These are phyloP conservation scores for Draba incana DNA, from an alignment of 345 rosid genomes.

Conservation along the genomic window DNA sequence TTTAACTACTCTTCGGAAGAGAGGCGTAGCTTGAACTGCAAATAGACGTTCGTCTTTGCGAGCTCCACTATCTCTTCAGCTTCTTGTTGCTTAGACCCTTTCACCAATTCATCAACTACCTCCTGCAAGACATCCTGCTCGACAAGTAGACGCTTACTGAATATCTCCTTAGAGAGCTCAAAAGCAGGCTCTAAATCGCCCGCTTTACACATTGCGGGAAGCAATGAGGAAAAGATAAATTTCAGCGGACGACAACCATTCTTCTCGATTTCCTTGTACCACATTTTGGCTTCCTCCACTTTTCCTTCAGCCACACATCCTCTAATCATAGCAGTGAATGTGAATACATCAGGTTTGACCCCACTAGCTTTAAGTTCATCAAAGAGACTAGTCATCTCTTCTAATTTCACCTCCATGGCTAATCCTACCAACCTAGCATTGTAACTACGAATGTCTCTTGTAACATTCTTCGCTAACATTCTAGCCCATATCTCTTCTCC, in stretches of 20 bases:
- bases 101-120: conserved; percentile 56
- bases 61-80: conserved; percentile 60
- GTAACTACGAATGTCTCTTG: conserved; percentile 58
- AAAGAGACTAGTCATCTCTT: conserved; percentile 51
- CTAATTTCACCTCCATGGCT: conserved; percentile 44
- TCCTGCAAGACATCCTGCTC: conserved; percentile 46
- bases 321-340: conserved; percentile 55
- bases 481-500: conserved; percentile 66
- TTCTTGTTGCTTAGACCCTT: conserved; percentile 53
- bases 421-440: conserved; percentile 61
- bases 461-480: conserved; percentile 53
- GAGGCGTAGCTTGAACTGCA: conserved; percentile 43
- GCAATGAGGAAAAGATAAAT: conserved; percentile 42
- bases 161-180: conserved; percentile 49
- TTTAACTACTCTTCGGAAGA: conserved; percentile 32
- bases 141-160: conserved; percentile 34
- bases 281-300: conserved; percentile 51
- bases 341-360: conserved; percentile 48
- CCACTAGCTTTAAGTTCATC: conserved; percentile 50
- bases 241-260: conserved; percentile 39
- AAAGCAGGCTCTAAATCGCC: conserved; percentile 58
- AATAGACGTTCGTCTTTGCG: conserved; percentile 43
- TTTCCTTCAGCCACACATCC: conserved; percentile 56
- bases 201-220: conserved; percentile 55
- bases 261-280: conserved; percentile 53